Conservation (phyloP, 2,329 filamentous ascomycete genomes). For the Fusarium buxicola region DNA sequence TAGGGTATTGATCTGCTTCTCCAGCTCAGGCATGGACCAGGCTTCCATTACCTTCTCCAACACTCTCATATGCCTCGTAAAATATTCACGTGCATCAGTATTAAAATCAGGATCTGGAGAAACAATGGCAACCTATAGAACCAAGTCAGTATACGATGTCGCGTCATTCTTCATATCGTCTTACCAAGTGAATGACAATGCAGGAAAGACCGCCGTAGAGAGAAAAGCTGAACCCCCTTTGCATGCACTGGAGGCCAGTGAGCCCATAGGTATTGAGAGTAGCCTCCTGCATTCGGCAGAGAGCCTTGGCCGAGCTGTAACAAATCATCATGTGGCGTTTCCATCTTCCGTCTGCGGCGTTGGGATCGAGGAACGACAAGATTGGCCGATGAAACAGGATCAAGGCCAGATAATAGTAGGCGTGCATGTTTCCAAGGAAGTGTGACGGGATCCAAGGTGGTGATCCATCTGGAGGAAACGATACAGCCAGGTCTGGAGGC, state of each 20-base stretch:
- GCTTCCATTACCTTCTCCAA: conserved; percentile 84
- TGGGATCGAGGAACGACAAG: conserved; percentile 80
- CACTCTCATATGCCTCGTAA: conserved; percentile 93
- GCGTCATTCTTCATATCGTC: conserved; percentile 46
- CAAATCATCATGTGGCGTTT: conserved; percentile 89
- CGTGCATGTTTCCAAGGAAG: conserved; percentile 89
- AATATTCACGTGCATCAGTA: conserved; percentile 85
- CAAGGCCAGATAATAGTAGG: conserved; percentile 86
- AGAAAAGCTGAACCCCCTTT: conserved; percentile 92
- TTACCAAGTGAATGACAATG: conserved; percentile 91
- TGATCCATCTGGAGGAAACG: conserved; percentile 81
- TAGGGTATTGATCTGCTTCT: conserved; percentile 88
- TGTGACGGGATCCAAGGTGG: conserved; percentile 88
- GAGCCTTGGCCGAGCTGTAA: conserved; percentile 83
- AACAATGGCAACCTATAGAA: conserved; percentile 82
- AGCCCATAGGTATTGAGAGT: conserved; percentile 82
- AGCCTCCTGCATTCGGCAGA: conserved; percentile 89
- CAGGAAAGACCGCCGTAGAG: conserved; percentile 94
- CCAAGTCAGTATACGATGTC: conserved; percentile 7
- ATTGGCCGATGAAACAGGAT: conserved; percentile 92
- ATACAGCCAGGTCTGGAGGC: conserved; percentile 81
- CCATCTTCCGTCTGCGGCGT: conserved; percentile 78
- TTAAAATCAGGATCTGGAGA: conserved; percentile 93
- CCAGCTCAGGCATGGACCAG: conserved; percentile 91
- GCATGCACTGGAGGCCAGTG: conserved; percentile 88